Percentiles rank a stretch among this genome's conserved stretches.
phyloP scores from a whole-genome alignment of 495 filamentous ascomycete species.

The Neurospora hispaniola region DNA sequence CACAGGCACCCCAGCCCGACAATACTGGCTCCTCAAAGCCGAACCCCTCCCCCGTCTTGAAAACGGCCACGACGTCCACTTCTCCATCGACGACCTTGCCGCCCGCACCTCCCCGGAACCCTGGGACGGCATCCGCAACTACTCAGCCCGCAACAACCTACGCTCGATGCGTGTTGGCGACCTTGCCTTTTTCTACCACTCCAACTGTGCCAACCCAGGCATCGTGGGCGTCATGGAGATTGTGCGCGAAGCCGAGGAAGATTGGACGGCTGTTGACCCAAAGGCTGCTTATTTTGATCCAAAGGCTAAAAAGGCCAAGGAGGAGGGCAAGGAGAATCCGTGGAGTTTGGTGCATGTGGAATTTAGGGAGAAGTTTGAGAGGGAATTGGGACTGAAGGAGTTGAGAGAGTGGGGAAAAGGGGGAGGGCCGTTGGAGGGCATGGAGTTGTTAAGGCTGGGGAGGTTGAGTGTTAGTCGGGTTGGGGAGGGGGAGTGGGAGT shows the following conservation, averaged over 20 bases:
- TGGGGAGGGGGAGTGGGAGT: slow-evolving; percentile 63
- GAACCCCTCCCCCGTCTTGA: slow-evolving; percentile 81
- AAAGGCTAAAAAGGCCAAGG: slow-evolving; percentile 54
- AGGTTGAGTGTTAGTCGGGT: slow-evolving; percentile 81
- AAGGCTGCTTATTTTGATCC: slow-evolving; percentile 75
- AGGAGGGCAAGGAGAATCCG: slow-evolving; percentile 17
- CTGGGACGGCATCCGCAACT: slow-evolving; percentile 63
- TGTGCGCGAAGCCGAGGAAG: slow-evolving; percentile 66
- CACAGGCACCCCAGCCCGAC: background rate
- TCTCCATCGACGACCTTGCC: slow-evolving; percentile 86
- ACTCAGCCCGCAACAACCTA: slow-evolving; percentile 72
- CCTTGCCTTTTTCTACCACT: slow-evolving; percentile 93
- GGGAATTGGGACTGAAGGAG: slow-evolving; percentile 60
- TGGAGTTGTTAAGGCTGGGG: slow-evolving; percentile 72
- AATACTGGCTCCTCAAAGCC: slow-evolving; percentile 91
- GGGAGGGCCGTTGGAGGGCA: slow-evolving; percentile 58
- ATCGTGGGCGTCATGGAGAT: slow-evolving; percentile 93
- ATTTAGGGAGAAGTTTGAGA: slow-evolving; percentile 70
- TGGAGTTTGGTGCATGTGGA: slow-evolving; percentile 86
- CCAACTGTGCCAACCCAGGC: slow-evolving; percentile 83
- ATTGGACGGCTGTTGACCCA: slow-evolving; percentile 73
- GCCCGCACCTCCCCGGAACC: slow-evolving; percentile 61
- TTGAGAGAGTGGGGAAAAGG: slow-evolving; percentile 49
- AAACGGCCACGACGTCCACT: slow-evolving; percentile 77
- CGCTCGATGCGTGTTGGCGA: slow-evolving; percentile 85